phyloP scores from a whole-genome alignment of 768 basidiomycete species.

The Lenzites betulinus region DNA sequence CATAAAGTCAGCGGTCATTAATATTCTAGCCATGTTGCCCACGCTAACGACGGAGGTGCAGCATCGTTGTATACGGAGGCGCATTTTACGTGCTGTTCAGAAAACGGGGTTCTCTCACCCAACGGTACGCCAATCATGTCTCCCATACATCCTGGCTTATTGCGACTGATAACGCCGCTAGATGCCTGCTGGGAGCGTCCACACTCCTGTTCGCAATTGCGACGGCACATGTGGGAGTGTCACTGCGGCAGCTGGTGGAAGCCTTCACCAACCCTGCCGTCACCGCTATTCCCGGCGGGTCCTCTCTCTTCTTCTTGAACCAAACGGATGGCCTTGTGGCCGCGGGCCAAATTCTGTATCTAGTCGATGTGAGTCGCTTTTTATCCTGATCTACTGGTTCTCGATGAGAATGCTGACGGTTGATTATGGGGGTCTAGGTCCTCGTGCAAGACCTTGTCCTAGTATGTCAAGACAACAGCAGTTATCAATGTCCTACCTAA shows the following conservation, averaged over 20 bases:
- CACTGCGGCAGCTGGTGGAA: neutral
- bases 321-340: neutral
- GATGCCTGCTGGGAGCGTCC: neutral
- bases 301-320: conserved; percentile 1
- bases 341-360: neutral
- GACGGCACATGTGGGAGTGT: neutral
- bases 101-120: neutral
- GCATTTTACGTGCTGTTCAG: neutral
- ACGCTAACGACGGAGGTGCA: neutral
- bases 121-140: neutral
- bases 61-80: neutral
- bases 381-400: neutral
- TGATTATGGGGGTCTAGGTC: neutral
- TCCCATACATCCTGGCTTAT: neutral
- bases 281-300: neutral
- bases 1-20: neutral
- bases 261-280: neutral
- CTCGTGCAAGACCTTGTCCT: conserved; percentile 2
- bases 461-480: neutral
- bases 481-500: neutral
- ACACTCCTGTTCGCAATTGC: neutral
- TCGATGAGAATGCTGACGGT: neutral
- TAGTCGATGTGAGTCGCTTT: neutral
- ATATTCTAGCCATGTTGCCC: neutral
- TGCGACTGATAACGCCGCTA: neutral